Base-by-base conservation (phyloP, 805 yeast species). In the Clavispora asparagi region DNA sequence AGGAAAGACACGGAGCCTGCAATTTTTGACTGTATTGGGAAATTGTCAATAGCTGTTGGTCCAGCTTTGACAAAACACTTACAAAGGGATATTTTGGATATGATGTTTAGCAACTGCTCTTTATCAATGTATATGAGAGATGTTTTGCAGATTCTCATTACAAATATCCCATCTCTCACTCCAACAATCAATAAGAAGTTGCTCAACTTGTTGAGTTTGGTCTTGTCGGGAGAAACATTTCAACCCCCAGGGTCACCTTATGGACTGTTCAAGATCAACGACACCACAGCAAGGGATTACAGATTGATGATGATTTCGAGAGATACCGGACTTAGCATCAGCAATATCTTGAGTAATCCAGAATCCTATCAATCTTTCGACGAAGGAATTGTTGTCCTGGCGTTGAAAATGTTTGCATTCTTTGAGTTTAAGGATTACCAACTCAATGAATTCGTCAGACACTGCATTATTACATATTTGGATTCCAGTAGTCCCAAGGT, bases 11-110 rank as follows among this genome's bases (percentile, higher is more conserved):
- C 85, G 39, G 95, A 88, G 53, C 85, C 87, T 0, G 90, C 96
- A 1, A 79, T 92, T 17, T 92, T 91, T 58, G 87, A 86, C 55
- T 94, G 98, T 61, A 76, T 92, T 39, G 88, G 95, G 0, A 86
- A 88, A 65, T 68, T 94, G 32, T 91, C 97, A 0, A 76, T 77
- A 25, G 92, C 98, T 0, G 88, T 92, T 13, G 97, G 97, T 0
- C 95, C 96, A 11, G 95, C 96, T 0, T 71, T 92, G 46, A 87
- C 97, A 0, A 94, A 92, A 59, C 90, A 88, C 61, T 68, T 94
- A 45, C 91, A 89, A 52, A 78, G 84, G 50, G 95, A 88, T 57
- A 76, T 92, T 19, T 67, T 92, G 43, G 91, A 85, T 53, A 74
- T 87, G 65, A 78, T 92, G 67, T 75, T 92, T 55, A 65, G 70